phyloP scores from a whole-genome alignment of 1,284 basidiomycete species.

The Ganoderma leucocontextum region DNA sequence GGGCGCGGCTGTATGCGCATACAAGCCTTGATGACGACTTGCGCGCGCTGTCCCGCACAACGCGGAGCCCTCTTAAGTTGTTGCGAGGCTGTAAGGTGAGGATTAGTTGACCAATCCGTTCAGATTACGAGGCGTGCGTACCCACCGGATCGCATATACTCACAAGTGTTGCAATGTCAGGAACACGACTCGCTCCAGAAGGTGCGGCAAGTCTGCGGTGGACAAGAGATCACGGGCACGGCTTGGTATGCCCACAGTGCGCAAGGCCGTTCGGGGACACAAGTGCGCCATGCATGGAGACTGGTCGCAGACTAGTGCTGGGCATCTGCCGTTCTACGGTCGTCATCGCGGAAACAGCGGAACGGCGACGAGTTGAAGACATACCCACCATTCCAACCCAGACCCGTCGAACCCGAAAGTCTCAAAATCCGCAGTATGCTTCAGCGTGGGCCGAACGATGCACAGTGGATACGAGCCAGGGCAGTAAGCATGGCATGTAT shows the following conservation, averaged over 20 bases:
- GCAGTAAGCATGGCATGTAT: background rate
- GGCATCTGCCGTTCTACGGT: background rate
- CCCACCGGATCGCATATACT: too few relatives aligned
- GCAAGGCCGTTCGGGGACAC: background rate
- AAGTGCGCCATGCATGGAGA: background rate
- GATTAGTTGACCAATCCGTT: background rate
- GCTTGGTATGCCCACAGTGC: too few relatives aligned
- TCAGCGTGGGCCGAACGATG: background rate
- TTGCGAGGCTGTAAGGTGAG: background rate
- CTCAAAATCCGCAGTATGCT: background rate
- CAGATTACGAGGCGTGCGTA: too few relatives aligned
- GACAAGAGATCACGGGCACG: background rate
- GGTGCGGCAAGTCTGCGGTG: too few relatives aligned
- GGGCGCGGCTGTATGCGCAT: background rate
- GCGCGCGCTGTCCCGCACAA: background rate
- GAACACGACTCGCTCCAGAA: background rate
- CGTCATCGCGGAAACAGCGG: background rate
- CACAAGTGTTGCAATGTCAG: background rate
- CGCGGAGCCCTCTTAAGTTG: background rate
- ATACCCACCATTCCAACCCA: background rate
- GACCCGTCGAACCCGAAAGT: background rate
- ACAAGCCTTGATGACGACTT: background rate
- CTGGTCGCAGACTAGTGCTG: background rate
- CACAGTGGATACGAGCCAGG: background rate
- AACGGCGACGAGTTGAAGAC: background rate